Evolutionary conservation across 1,284 basidiomycete genomes (phyloP).

Genomic region (Sutorius eximius): DNA sequence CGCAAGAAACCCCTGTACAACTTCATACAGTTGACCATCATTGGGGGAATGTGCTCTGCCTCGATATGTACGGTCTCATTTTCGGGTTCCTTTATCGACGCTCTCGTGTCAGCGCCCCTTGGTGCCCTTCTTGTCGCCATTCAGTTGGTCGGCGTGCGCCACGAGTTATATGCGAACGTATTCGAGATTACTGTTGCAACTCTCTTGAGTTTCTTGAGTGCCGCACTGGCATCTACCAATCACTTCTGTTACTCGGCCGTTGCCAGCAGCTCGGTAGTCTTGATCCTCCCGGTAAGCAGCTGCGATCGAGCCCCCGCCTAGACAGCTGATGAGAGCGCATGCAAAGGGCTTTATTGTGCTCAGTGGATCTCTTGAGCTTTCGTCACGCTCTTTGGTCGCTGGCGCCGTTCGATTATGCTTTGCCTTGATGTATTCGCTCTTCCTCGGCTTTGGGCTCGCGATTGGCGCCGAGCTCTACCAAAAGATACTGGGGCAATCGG

Average conservation of each 20-base stretch:
- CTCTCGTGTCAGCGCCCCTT: constrained; percentile 72
- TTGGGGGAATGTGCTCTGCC: constrained; percentile 81
- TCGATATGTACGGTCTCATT: constrained; percentile 77
- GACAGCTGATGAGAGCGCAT: constrained; percentile 2
- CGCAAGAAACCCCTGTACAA: constrained; percentile 60
- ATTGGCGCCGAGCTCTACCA: constrained; percentile 74
- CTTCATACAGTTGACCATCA: constrained; percentile 65
- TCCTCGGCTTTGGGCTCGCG: constrained; percentile 82
- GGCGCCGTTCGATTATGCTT: constrained; percentile 88
- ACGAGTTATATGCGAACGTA: constrained; percentile 84
- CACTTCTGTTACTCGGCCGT: constrained; percentile 86
- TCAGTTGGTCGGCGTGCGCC: constrained; percentile 73
- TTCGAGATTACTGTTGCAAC: constrained; percentile 87
- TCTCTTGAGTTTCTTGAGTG: constrained; percentile 79
- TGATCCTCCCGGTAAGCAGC: constrained; percentile 75
- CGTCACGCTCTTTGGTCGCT: constrained; percentile 74
- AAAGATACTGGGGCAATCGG: constrained; percentile 46
- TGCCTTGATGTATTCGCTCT: constrained; percentile 76
- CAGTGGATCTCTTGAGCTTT: constrained; percentile 79
- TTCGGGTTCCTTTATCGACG: constrained; percentile 80
- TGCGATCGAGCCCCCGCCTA: neutral
- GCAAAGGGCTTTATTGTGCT: constrained; percentile 75
- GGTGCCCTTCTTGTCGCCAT: constrained; percentile 77
- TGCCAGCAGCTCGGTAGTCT: constrained; percentile 80
- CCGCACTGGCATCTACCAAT: constrained; percentile 68